phyloP scores from a whole-genome alignment of 768 basidiomycete genomes.

The Coprinopsis strossmayeri region DNA sequence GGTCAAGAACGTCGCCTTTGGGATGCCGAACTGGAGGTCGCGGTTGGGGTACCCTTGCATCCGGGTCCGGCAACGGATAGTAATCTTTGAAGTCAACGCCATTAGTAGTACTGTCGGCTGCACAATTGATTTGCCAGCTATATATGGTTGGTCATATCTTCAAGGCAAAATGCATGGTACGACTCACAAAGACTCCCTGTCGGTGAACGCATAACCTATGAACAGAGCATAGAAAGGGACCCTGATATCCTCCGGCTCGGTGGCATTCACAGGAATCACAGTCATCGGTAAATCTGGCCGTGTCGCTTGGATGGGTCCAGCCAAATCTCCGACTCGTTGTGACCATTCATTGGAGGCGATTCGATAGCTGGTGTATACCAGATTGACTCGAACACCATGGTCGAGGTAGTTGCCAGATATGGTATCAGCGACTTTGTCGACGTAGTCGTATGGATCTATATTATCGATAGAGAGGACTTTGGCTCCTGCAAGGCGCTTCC shows the following conservation, averaged over 20 bases:
- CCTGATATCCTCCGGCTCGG: slow-evolving; percentile 37
- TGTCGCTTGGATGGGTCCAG: slow-evolving; percentile 44
- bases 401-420: slow-evolving; percentile 62
- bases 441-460: slow-evolving; percentile 44
- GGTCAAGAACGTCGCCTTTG: slow-evolving; percentile 37
- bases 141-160: neutral
- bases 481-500: slow-evolving; percentile 56
- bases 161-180: neutral
- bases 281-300: slow-evolving; percentile 41
- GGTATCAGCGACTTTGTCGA: slow-evolving; percentile 48
- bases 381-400: slow-evolving; percentile 58
- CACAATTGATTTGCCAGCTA: slow-evolving; percentile 59
- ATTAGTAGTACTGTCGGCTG: slow-evolving; percentile 41
- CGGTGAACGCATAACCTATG: slow-evolving; percentile 42
- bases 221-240: slow-evolving; percentile 49
- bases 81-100: slow-evolving; percentile 36
- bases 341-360: slow-evolving; percentile 39
- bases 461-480: slow-evolving; percentile 49
- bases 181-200: slow-evolving; percentile 44
- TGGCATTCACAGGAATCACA: slow-evolving; percentile 40
- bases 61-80: slow-evolving; percentile 2
- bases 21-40: slow-evolving; percentile 16
- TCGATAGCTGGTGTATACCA: slow-evolving; percentile 53
- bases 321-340: slow-evolving; percentile 52
- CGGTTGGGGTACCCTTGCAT: neutral